These are phyloP conservation scores for Amanita rimosa DNA, from an alignment of 768 basidiomycete genomes.

Conservation along the genomic window DNA sequence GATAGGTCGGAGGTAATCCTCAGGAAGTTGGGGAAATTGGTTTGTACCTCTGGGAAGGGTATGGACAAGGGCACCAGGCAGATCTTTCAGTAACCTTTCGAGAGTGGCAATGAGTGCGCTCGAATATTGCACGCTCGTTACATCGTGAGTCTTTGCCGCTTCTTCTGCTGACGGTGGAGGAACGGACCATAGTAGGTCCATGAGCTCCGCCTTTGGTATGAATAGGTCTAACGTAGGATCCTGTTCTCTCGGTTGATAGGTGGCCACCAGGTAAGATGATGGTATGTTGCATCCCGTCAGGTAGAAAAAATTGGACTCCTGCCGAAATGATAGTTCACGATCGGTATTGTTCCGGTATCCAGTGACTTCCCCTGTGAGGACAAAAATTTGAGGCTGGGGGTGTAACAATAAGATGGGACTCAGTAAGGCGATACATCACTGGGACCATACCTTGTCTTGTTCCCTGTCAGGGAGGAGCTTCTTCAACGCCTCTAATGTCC, in stretches of 20 bases:
- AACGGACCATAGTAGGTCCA: slow-evolving; percentile 81
- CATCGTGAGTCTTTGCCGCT: slow-evolving; percentile 38
- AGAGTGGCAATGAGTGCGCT: slow-evolving; percentile 34
- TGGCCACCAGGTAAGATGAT: slow-evolving; percentile 52
- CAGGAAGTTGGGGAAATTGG: slow-evolving; percentile 40
- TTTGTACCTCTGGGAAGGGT: slow-evolving; percentile 42
- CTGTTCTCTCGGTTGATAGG: slow-evolving; percentile 36
- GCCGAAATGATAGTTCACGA: slow-evolving; percentile 57
- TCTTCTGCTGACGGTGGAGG: slow-evolving; percentile 61
- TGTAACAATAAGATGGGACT: neutral
- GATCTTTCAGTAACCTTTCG: slow-evolving; percentile 31
- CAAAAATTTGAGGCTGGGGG: slow-evolving; percentile 54
- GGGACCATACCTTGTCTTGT: slow-evolving; percentile 34
- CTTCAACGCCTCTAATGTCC: slow-evolving; percentile 41
- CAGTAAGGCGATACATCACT: neutral
- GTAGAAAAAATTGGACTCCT: slow-evolving; percentile 85
- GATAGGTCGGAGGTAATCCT: slow-evolving; percentile 27
- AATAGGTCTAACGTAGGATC: slow-evolving; percentile 50
- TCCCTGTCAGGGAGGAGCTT: slow-evolving; percentile 37
- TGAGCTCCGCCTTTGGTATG: slow-evolving; percentile 64
- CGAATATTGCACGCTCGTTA: slow-evolving; percentile 46
- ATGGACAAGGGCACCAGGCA: slow-evolving; percentile 53
- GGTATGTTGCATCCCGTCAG: slow-evolving; percentile 74
- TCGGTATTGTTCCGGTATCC: slow-evolving; percentile 77
- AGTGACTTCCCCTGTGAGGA: slow-evolving; percentile 55